Percentiles rank a stretch among this genome's conserved stretches.
phyloP scores from a whole-genome alignment of 2,329 filamentous ascomycete species.

The Colletotrichum sp. region DNA sequence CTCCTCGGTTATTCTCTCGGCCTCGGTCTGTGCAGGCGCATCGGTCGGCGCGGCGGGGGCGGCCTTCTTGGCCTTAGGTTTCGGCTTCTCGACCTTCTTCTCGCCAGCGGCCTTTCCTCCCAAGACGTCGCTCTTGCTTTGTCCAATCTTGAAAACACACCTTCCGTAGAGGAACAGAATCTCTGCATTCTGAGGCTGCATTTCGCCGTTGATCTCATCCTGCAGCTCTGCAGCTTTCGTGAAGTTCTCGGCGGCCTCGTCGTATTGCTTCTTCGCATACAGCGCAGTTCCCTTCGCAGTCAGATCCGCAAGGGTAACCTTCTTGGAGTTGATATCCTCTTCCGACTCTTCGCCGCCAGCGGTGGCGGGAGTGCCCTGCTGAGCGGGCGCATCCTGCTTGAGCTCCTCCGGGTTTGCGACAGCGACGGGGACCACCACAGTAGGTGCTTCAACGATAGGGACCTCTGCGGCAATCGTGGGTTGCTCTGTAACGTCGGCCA shows the following conservation, averaged over 20 bases:
- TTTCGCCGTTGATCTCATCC: conserved; percentile 89
- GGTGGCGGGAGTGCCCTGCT: conserved; percentile 10
- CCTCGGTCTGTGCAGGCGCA: conserved; percentile 37
- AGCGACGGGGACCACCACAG: conserved; percentile 27
- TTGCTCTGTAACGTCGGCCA: conserved; percentile 35
- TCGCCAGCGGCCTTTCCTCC: conserved; percentile 76
- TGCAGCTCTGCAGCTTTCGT: conserved; percentile 90
- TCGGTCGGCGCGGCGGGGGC: conserved; percentile 34
- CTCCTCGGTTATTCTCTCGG: conserved; percentile 51
- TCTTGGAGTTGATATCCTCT: conserved; percentile 54
- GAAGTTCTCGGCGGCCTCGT: conserved; percentile 85
- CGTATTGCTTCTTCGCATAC: conserved; percentile 89
- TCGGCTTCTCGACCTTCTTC: conserved; percentile 40
- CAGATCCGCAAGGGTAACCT: conserved; percentile 77
- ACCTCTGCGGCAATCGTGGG: conserved; percentile 23
- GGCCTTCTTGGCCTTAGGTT: conserved; percentile 44
- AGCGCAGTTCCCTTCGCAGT: conserved; percentile 81
- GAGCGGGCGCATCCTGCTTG: conserved; percentile 13
- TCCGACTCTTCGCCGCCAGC: conserved; percentile 30
- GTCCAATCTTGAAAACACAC: conserved; percentile 90
- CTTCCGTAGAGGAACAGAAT: conserved; percentile 94
- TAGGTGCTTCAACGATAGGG: conserved; percentile 1
- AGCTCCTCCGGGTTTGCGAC: conserved; percentile 24
- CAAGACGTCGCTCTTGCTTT: conserved; percentile 92
- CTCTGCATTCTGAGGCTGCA: conserved; percentile 88